Evolutionary conservation across 2,329 filamentous ascomycete genomes (phyloP), one percentile per base, ranked within the genome.

Genomic region (Didymella keratinophila): DNA sequence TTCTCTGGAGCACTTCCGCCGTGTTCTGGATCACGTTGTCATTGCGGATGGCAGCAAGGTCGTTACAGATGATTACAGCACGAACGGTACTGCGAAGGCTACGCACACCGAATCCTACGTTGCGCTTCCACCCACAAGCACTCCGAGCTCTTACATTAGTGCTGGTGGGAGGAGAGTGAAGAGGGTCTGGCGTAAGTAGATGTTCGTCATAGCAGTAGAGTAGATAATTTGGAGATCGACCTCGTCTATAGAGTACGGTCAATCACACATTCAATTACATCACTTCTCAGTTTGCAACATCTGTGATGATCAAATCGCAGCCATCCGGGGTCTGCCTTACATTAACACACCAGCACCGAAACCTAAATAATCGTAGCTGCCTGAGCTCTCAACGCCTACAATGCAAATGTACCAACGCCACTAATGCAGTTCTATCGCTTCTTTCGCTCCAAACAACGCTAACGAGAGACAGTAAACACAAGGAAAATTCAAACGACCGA

Each of bases 51-150:
- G 74, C 2, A 68, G 66, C 16, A 25, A 62, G 48, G 61, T 66
- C 27, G 68, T 75, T 1, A 74, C 67, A 4, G 65, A 53, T 11
- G 64, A 67, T 9, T 75, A 75, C 54, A 50, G 58, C 3, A 76
- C 72, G 9, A 75, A 74, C 53, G 73, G 72, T 0, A 70, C 68
- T 0, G 73, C 71, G 0, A 64, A 70, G 53, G 61, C 67, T 36
- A 75, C 73, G 18, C 73, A 75, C 59, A 75, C 69, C n/a, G 70
- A 74, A 60, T 39, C 58, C 2, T 74, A 60, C 60, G 70, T 73
- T 20, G 58, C 71, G 10, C 54, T 75, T 46, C 70, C 71, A 34
- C 63, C 68, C 7, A 66, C 67, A 5, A 68, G 64, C 32, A 68
- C 63, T n/a, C 63, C 70, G 18, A 69, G 56, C 53, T 18, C 52